Evolutionary conservation across 2,329 filamentous ascomycete species (phyloP), one percentile per base, ranked within the genome.

Genomic region (Diaporthe vaccinii): DNA sequence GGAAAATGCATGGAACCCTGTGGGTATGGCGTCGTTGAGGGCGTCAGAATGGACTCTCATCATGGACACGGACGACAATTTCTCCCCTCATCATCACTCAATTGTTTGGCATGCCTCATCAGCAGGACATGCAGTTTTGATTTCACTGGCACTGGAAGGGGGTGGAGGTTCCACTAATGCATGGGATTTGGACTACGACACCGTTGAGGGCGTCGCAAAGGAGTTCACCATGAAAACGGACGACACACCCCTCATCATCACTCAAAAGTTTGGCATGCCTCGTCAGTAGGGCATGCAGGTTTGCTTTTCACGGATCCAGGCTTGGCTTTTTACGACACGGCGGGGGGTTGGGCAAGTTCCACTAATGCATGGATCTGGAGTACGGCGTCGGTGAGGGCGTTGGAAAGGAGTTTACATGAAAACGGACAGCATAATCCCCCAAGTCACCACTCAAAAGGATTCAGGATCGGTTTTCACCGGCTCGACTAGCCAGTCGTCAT

Each of bases 181-280:
- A 62, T 73, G 71, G 69, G 25, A 53, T 25, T 41, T n/a, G 51
- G 71, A 73, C 36, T 65, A 73, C 36, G 58, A 58, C 46, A 55
- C 22, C 49, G 49, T 22, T 53, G 31, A 73, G 17, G 70, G 55
- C 46, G 49, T 65, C 36, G n/a, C 34, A 73, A 34, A 57, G 46
- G 58, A 55, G 25, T 22, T 44, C 25, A 65, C 28, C 46, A 73
- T 55, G 46, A 41, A n/a, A 28, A 51, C 44, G 70, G 36, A 73
- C 58, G 15, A 62, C 36, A 55, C 36, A 14, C 58, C 46, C 31
- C 46, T 62, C 12, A 65, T 46, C 7, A 34, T 34, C 58, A 72
- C 12, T 36, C 22, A 20, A 22, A 39, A 69, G 49, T 73, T 53
- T 15, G 36, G 58, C 34, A 73, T 34, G 58, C 36, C 41, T 44